Base-by-base conservation (phyloP, 352 stramenopile species). In the Pythium brassicae region DNA sequence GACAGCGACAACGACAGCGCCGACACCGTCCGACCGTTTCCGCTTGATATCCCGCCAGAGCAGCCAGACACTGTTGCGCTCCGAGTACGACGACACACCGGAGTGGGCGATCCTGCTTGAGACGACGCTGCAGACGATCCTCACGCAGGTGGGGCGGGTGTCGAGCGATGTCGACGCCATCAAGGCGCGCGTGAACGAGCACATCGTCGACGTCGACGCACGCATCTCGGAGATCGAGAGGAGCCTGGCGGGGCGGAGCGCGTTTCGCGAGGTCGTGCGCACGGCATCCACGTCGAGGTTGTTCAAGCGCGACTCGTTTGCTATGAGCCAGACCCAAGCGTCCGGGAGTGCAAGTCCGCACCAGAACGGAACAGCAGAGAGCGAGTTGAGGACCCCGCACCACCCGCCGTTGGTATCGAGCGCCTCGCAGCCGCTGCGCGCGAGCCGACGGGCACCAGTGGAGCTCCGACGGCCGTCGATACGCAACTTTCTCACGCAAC, bases 31-130 rank as follows among this genome's bases (percentile, higher is more conserved):
- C 2, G 40, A 26, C n/a, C 20, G 40, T 4, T 46, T 46, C 40
- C 40, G 8, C 7, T 22, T 46, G n/a, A 26, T 46, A 6, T 26
- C 20, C 3, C 40, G n/a, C 10, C n/a, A 46, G 26, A 61, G 55
- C 39, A 55, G 40, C 15, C 47, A 27, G 20, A 50, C 29, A 17
- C 50, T 55, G 1, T 34, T 54, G n/a, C 47, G 11, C 12, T 61
- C 55, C 20, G 55, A 55, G 47, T 29, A 26, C 35, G 39, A 62
- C 34, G 63, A 69, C 9, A 53, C 64, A 5, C 76, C 73, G 14
- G 66, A 78, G 27, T 89, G 76, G 76, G 76, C 75, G 8, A 48
- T 80, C 23, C 35, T 69, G 19, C 67, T 89, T 42, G 71, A 87
- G 37, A 53, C 59, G 22, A 80, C 72, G 23, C 71, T 89, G 49